A percentile compares a stretch with the other conserved stretches of the same genome.
Evolutionary conservation across 129 eudicot genomes (phyloP).

Genomic region (Flaveria robusta): DNA sequence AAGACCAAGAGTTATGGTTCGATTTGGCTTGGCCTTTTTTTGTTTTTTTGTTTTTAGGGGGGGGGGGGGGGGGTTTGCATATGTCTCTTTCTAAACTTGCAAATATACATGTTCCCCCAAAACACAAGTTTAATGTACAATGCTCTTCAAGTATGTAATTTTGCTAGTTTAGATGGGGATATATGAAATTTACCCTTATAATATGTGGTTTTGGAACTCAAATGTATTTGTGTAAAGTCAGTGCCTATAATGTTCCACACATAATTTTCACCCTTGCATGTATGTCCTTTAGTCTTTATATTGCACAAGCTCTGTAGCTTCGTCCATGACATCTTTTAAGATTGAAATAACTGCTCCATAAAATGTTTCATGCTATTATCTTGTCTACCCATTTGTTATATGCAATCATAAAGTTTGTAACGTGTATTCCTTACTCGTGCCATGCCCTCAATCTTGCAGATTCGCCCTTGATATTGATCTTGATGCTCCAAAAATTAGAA

Average conservation of each 20-base stretch:
- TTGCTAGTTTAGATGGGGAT: no score
- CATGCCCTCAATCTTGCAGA: constrained; percentile 43
- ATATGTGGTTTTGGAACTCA: not conserved
- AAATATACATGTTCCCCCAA: no score
- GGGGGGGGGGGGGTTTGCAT: no score
- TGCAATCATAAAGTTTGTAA: constrained; percentile 15
- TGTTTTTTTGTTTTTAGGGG: no score
- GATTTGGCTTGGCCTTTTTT: no score
- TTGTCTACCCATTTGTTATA: constrained; percentile 12
- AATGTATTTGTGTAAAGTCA: not conserved
- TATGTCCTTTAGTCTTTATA: not conserved
- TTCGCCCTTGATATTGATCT: constrained; percentile 98
- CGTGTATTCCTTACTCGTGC: constrained; percentile 9
- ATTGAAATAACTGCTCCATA: constrained; percentile 1
- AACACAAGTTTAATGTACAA: no score
- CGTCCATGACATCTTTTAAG: constrained; percentile 2
- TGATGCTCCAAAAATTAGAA: constrained; percentile 98
- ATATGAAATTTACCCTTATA: no score
- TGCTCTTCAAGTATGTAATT: no score
- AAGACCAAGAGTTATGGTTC: no score
- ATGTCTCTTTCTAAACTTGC: no score
- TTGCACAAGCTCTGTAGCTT: not conserved
- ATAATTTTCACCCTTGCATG: constrained; percentile 3
- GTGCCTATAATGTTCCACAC: not conserved
- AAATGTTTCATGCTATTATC: constrained; percentile 7